These are phyloP conservation scores for Verticillium zaregamsianum DNA, from an alignment of 2,329 filamentous ascomycete species.

Conservation along the genomic window DNA sequence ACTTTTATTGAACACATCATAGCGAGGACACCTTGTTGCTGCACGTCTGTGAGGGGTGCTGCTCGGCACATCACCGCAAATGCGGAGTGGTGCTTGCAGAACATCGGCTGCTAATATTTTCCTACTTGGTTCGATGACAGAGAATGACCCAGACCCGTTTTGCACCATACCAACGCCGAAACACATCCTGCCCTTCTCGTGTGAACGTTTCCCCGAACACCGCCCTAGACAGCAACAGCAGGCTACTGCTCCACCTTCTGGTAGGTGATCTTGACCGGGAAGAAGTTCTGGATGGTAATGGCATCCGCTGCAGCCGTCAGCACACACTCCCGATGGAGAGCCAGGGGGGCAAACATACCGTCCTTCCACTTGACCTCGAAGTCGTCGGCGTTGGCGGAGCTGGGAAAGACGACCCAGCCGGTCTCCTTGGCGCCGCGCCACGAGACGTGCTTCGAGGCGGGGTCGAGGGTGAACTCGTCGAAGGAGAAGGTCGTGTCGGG, in stretches of 20 bases:
- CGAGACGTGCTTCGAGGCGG: not conserved
- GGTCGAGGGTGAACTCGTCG: slow-evolving; percentile 1
- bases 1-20: not conserved
- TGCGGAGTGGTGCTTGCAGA: too few species aligned
- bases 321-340: too few species aligned
- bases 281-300: slow-evolving; percentile 1
- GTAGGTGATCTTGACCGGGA: not conserved
- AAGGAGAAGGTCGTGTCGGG: not conserved
- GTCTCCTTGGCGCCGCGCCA: not conserved
- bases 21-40: too few species aligned
- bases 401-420: slow-evolving; percentile 1
- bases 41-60: too few species aligned
- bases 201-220: too few species aligned
- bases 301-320: not conserved
- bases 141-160: too few species aligned
- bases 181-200: too few species aligned
- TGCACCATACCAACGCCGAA: too few species aligned
- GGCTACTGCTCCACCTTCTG: not conserved
- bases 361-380: slow-evolving; percentile 2
- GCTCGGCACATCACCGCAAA: too few species aligned
- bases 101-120: too few species aligned
- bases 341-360: not conserved
- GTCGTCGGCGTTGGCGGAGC: not conserved
- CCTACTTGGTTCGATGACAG: too few species aligned
- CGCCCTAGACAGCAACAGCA: too few species aligned